Base-by-base conservation (phyloP, 495 filamentous ascomycete genomes). In the Podospora conica region DNA sequence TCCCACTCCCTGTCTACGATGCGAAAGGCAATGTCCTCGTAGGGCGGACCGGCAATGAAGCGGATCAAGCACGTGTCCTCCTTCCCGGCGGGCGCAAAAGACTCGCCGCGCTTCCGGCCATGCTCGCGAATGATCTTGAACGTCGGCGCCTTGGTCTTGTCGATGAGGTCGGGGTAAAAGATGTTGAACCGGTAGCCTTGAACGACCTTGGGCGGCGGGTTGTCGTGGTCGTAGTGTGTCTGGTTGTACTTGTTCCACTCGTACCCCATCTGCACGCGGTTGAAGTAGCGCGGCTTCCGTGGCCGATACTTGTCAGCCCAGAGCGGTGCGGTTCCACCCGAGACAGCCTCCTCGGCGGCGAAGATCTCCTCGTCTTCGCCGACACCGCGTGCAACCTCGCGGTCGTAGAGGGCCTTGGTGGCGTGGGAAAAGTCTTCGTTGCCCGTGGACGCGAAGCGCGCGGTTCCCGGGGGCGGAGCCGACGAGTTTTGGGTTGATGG, bases 231-330 rank as follows among this genome's bases (percentile, higher is more conserved):
- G 79, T 99, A 99, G 80, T 99, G 95, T 2, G 95, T 99, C 77
- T 99, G 95, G 71, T 99, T 99, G 82, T 99, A 99, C 74, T 99
- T 99, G 76, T 99, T 99, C 95, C 95, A 99, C 75, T 99, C 95
- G 77, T 97, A 99, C 53, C 95, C 95, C 91, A 97, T 98, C 77
- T 97, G 93, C 53, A 97, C 93, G 22, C 95, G 88, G 74, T 98
- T 98, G 84, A 99, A 98, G 79, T 98, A 98, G 29, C 91, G 85
- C 10, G 95, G 96, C 79, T 98, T 97, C 60, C 95, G 85, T 23
- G 96, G 94, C 18, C 93, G 87, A 73, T 97, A 90, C 76, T 96
- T 96, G 74, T 86, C 84, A 18, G 92, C 90, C 95, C 95, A 99
- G 68, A 87, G 85, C 5, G 91, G 87, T 66, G 86, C 88, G 1